Conservation (phyloP, 73 alveolate species). For the Stentor roeselii region DNA sequence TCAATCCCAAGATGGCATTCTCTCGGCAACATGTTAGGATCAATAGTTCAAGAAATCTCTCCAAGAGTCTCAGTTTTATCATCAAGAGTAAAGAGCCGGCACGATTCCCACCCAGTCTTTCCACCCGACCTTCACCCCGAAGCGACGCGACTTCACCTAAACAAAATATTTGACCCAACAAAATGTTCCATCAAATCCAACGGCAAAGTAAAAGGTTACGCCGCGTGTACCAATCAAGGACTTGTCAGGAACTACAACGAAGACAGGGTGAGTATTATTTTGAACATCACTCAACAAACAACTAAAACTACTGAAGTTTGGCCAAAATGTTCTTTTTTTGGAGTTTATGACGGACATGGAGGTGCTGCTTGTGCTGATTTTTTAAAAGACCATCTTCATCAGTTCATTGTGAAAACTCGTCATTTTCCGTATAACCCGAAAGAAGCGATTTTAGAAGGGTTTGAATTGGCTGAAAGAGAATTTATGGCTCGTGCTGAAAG, state of each 20-base stretch:
- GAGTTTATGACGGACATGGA: conserved; percentile 98
- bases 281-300: conserved; percentile 74
- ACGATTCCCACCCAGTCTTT: too few relatives aligned
- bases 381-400: conserved; percentile 70
- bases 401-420: conserved; percentile 53
- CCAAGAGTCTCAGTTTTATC: too few relatives aligned
- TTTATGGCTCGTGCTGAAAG: conserved; percentile 70
- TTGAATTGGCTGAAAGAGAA: conserved; percentile 83
- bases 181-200: conserved; percentile 60
- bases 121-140: too few relatives aligned
- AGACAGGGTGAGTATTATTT: conserved; percentile 88
- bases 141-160: too few relatives aligned
- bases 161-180: too few relatives aligned
- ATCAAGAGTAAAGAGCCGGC: too few relatives aligned
- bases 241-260: conserved; percentile 89
- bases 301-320: conserved; percentile 71
- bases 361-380: conserved; percentile 97
- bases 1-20: too few relatives aligned
- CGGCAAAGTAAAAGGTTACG: conserved; percentile 87
- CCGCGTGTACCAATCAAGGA: conserved; percentile 90
- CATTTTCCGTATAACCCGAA: conserved; percentile 88
- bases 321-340: conserved; percentile 96
- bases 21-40: too few relatives aligned
- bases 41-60: too few relatives aligned
- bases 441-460: conserved; percentile 88